Conservation (phyloP, 2,329 filamentous ascomycete species). For the Chaetomiaceae sp. region DNA sequence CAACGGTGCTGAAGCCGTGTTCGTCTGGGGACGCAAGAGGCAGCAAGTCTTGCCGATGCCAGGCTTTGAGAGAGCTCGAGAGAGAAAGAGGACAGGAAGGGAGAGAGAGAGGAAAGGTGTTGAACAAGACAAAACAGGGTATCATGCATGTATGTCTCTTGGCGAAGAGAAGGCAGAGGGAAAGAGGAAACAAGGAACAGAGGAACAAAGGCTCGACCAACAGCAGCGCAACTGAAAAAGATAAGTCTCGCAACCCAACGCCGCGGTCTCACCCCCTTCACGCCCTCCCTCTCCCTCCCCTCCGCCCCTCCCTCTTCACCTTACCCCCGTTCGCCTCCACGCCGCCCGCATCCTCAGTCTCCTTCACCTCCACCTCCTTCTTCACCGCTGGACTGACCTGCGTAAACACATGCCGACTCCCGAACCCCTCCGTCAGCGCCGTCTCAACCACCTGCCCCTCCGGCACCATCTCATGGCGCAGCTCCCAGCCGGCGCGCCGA, state of each 20-base stretch:
- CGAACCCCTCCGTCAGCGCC: slow-evolving; percentile 39
- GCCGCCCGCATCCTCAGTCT: not conserved
- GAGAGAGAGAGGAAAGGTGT: not conserved
- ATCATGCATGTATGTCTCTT: slow-evolving; percentile 14
- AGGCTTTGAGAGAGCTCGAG: too few species aligned
- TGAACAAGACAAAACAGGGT: slow-evolving; percentile 13
- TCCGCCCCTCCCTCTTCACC: not conserved
- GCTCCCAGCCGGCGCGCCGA: slow-evolving; percentile 70
- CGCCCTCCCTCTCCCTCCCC: not conserved
- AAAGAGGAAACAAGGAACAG: not conserved
- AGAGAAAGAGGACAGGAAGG: too few species aligned
- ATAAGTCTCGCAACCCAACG: too few species aligned
- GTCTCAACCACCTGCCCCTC: slow-evolving; percentile 56
- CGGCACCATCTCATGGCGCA: slow-evolving; percentile 80
- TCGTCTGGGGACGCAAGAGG: too few species aligned
- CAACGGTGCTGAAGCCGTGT: too few species aligned
- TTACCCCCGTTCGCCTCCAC: not conserved
- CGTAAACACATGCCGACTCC: slow-evolving; percentile 40
- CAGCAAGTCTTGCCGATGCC: too few species aligned
- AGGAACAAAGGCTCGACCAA: not conserved
- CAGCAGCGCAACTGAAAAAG: not conserved
- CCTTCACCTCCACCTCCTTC: not conserved
- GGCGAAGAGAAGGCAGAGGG: too few species aligned
- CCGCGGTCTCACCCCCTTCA: not conserved
- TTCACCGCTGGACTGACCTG: slow-evolving; percentile 13